phyloP scores from a whole-genome alignment of 2,329 filamentous ascomycete species.

The Aureobasidium uvarum region DNA sequence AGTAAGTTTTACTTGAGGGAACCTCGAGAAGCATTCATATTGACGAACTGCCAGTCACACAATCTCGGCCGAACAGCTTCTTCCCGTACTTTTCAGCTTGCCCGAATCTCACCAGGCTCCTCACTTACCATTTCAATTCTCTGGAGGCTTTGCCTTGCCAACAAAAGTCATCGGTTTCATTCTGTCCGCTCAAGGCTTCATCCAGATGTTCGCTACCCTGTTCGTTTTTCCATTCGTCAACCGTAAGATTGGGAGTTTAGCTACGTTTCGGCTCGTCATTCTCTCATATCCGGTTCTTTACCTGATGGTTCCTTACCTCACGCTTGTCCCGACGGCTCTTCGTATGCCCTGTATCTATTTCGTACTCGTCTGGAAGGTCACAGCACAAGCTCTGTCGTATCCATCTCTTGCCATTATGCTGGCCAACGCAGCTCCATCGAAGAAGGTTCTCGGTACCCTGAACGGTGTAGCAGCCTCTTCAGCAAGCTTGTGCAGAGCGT shows the following conservation, averaged over 20 bases:
- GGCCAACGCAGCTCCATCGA: constrained; percentile 81
- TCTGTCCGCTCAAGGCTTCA: constrained; percentile 81
- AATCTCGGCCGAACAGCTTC: constrained; percentile 91
- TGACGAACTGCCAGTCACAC: constrained; percentile 66
- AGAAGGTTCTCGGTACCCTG: constrained; percentile 81
- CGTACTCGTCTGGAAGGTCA: constrained; percentile 87
- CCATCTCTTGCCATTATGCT: constrained; percentile 86
- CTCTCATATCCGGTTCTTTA: constrained; percentile 85
- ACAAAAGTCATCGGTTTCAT: constrained; percentile 85
- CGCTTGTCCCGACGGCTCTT: constrained; percentile 70
- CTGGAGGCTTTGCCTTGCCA: constrained; percentile 77
- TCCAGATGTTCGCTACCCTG: constrained; percentile 84
- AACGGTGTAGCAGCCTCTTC: constrained; percentile 91
- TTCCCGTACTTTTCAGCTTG: constrained; percentile 87
- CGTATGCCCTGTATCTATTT: constrained; percentile 73
- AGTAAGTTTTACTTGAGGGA: constrained; percentile 59
- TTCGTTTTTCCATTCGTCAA: constrained; percentile 79
- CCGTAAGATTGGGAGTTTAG: constrained; percentile 70
- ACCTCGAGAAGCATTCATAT: constrained; percentile 15
- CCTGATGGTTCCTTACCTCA: constrained; percentile 81
- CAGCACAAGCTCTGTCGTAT: constrained; percentile 85
- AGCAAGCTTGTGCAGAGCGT: constrained; percentile 81
- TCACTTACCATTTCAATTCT: constrained; percentile 80
- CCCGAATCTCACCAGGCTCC: constrained; percentile 51
- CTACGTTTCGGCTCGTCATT: constrained; percentile 77